Percentiles rank a stretch among this genome's conserved stretches.
Evolutionary conservation across 371 early-diverging fungal species (phyloP).

Genomic region (Mortierella sp.): DNA sequence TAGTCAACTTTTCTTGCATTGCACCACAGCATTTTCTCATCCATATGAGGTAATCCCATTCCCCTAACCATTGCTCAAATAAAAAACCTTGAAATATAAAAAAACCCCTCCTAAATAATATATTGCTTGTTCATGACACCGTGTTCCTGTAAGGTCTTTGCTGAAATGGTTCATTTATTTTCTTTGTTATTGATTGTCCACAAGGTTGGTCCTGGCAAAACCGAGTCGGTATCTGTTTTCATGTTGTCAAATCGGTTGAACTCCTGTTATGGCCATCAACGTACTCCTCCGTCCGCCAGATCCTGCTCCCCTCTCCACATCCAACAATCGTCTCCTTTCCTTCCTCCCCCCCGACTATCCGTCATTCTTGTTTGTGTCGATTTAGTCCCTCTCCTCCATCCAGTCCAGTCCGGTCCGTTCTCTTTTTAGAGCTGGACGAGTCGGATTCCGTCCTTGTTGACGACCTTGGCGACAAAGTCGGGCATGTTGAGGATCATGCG

Average conservation of each 20-base stretch:
- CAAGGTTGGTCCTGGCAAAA: too few species aligned
- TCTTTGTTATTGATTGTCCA: background rate
- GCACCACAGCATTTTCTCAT: background rate
- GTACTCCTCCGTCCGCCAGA: background rate
- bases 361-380: background rate
- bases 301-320: background rate
- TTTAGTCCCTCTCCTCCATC: background rate
- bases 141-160: background rate
- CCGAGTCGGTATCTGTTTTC: background rate
- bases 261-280: background rate
- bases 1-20: background rate
- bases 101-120: background rate
- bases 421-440: conserved; percentile 51
- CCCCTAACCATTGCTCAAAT: background rate
- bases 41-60: too few species aligned
- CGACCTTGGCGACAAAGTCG: conserved; percentile 85
- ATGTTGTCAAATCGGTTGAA: background rate
- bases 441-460: conserved; percentile 88
- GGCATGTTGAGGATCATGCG: conserved; percentile 92
- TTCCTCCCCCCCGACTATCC: background rate
- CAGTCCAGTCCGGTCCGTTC: too few species aligned
- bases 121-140: background rate
- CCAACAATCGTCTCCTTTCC: background rate
- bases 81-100: background rate
- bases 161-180: background rate